Evolutionary conservation across 148 eudicot genomes (phyloP).

Genomic region (Fagopyrum tataricum): DNA sequence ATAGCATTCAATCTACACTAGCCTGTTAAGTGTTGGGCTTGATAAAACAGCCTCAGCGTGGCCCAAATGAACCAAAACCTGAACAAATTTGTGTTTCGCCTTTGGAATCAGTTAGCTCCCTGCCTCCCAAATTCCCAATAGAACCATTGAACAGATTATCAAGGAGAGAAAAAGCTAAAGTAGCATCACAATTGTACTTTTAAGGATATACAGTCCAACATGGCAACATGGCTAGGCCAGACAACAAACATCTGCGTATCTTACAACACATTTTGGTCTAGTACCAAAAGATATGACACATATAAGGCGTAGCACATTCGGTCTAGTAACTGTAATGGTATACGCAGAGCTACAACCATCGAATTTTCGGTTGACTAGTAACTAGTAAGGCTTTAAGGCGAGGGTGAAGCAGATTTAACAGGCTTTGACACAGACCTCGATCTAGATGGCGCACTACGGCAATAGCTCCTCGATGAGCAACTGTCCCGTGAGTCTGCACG

Average conservation of each 20-base stretch:
- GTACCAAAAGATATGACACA: background rate
- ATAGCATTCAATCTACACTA: too few relatives aligned
- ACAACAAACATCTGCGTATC: background rate
- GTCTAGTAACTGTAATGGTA: background rate
- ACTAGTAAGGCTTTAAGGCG: background rate
- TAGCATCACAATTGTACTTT: too few relatives aligned
- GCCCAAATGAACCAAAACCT: too few relatives aligned
- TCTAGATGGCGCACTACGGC: constrained; percentile 35
- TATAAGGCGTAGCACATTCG: background rate
- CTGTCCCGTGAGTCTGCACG: constrained; percentile 24
- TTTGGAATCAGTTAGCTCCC: too few relatives aligned
- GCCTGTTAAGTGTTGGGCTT: too few relatives aligned
- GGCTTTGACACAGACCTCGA: constrained; percentile 40
- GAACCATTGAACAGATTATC: too few relatives aligned
- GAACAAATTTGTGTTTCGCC: too few relatives aligned
- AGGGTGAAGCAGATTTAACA: constrained; percentile 25
- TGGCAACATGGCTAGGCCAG: background rate
- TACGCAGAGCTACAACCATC: background rate
- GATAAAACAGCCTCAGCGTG: too few relatives aligned
- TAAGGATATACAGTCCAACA: too few relatives aligned
- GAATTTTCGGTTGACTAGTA: background rate
- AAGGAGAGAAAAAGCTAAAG: too few relatives aligned
- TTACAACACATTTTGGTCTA: background rate
- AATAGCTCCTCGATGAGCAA: constrained; percentile 36
- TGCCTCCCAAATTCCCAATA: too few relatives aligned